A percentile compares a stretch with the other conserved stretches of the same genome.
phyloP scores from a whole-genome alignment of 2,329 filamentous ascomycete species.

The Nothophaeocryptopus gaeumannii region DNA sequence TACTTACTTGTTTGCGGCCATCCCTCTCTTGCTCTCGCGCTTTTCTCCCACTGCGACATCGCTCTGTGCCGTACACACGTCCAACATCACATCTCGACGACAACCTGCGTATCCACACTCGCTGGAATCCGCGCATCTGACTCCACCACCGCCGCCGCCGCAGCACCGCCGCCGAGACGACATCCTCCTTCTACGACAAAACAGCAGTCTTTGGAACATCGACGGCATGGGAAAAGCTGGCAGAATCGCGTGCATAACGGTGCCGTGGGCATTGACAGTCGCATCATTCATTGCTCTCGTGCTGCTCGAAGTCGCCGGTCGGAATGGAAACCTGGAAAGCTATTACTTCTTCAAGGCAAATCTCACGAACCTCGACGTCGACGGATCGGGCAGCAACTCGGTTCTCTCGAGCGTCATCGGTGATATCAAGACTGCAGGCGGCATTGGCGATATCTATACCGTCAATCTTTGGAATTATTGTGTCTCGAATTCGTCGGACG shows the following conservation, averaged over 20 bases:
- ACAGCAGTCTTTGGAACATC: neutral
- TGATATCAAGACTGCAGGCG: slow-evolving; percentile 34
- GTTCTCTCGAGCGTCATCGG: slow-evolving; percentile 39
- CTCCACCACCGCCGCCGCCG: too few relatives aligned
- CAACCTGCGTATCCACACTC: too few relatives aligned
- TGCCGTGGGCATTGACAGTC: slow-evolving; percentile 79
- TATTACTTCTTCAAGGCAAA: slow-evolving; percentile 54
- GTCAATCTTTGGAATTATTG: slow-evolving; percentile 89
- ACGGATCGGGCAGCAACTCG: slow-evolving; percentile 25
- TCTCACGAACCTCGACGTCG: slow-evolving; percentile 35
- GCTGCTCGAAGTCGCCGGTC: slow-evolving; percentile 57
- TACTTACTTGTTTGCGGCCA: too few relatives aligned
- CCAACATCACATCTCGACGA: too few relatives aligned
- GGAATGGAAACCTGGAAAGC: slow-evolving; percentile 48
- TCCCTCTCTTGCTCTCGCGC: too few relatives aligned
- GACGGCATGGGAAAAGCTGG: slow-evolving; percentile 66
- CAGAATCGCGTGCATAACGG: slow-evolving; percentile 79
- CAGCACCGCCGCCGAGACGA: neutral
- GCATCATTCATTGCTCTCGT: slow-evolving; percentile 68
- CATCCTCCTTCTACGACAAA: neutral
- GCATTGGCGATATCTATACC: slow-evolving; percentile 73
- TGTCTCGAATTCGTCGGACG: slow-evolving; percentile 50
- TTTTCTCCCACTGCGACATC: neutral
- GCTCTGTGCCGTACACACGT: too few relatives aligned
- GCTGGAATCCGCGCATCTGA: too few relatives aligned